Evolutionary conservation across 495 filamentous ascomycete species (phyloP).

Genomic region (Aspergillus ellipticus): DNA sequence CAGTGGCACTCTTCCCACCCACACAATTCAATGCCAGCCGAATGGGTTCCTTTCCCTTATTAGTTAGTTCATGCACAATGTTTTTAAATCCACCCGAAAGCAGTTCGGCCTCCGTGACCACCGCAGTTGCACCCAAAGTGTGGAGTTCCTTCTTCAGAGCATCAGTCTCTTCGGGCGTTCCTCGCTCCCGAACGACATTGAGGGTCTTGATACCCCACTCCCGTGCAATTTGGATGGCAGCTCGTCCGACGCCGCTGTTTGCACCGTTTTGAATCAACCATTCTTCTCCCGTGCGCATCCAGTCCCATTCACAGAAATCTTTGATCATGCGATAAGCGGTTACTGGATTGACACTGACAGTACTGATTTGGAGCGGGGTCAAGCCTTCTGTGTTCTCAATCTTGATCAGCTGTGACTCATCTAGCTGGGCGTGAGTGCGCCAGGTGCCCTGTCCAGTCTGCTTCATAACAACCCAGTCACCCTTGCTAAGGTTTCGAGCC

Average conservation of each 20-base stretch:
- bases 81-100: slow-evolving; percentile 61
- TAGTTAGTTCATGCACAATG: slow-evolving; percentile 63
- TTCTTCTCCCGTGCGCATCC: slow-evolving; percentile 48
- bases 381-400: slow-evolving; percentile 67
- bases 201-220: slow-evolving; percentile 85
- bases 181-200: slow-evolving; percentile 74
- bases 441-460: slow-evolving; percentile 81
- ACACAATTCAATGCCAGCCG: slow-evolving; percentile 89
- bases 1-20: slow-evolving; percentile 76
- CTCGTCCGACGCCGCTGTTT: slow-evolving; percentile 85
- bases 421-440: slow-evolving; percentile 80
- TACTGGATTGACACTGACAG: slow-evolving; percentile 85
- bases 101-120: slow-evolving; percentile 78
- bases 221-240: slow-evolving; percentile 77
- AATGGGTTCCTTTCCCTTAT: slow-evolving; percentile 62
- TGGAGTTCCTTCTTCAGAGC: slow-evolving; percentile 65
- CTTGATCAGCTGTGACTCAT: slow-evolving; percentile 59
- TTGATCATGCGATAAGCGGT: slow-evolving; percentile 90
- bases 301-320: slow-evolving; percentile 66
- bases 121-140: slow-evolving; percentile 70
- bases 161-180: slow-evolving; percentile 56
- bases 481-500: slow-evolving; percentile 54
- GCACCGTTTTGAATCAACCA: slow-evolving; percentile 98
- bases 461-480: slow-evolving; percentile 92
- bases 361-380: slow-evolving; percentile 71